Evolutionary conservation across 257 asterid genomes (phyloP), one percentile per base, ranked within the genome.

Genomic region (Linderniella brevidens): DNA sequence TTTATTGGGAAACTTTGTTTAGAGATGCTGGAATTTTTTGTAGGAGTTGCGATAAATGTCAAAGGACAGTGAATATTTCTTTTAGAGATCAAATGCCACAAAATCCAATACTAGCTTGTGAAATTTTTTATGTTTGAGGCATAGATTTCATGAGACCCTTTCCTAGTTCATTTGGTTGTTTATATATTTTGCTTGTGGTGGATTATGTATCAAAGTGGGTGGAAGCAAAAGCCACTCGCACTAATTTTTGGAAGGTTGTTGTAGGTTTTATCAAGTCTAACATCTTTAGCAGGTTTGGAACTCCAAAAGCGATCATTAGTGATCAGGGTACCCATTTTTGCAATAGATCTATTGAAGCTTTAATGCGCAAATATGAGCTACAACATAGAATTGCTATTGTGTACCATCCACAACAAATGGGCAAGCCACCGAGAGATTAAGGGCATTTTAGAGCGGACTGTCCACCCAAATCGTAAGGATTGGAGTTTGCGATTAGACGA

Each of bases 341-440:
- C 7, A 52, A 40, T 37, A 18, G 19, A 19, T 9, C 13, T 9
- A 1, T 37, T 0, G 18, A 19, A 12, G 16, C 32, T 35, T n/a
- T 35, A 10, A 4, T 49, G 5, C 37, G 39, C 2, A 39, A 40
- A 20, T 52, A 52, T 20, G 5, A 3, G 1, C 37, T 52, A 0
- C 13, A 8, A 0, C 46, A 51, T 12, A 3, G n/a, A 0, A 10
- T 36, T 8, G 11, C 56, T 9, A 36, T 14, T 0, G 16, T 35
- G 0, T 51, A 17, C 19, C 56, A 37, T 38, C 46, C 46, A 11
- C 46, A 51, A 38, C 1, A 0, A 51, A 11, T 11, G 36, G 56
- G 9, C 56, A 51, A 17, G 46, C 46, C n/a, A 51, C 10, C 13
- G 46, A 17, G 55, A 50, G 16, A 14, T 50, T 20, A 50, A 50